Evolutionary conservation across 257 asterid species (phyloP).

Genomic region (Gynochthodes officinalis): DNA sequence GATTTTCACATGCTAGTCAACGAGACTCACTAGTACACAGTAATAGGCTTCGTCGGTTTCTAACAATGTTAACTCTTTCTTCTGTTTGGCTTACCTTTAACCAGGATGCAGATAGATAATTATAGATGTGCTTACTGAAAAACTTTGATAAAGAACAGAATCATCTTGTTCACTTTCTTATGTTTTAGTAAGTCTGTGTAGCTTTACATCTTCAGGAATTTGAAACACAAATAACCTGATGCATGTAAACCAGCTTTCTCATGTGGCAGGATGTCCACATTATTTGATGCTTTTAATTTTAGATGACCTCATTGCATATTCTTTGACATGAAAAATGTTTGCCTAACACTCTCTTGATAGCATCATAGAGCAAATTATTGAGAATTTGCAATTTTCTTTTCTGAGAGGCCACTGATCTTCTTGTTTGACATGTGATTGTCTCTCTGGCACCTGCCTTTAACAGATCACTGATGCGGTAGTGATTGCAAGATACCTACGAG

Average conservation of each 20-base stretch:
- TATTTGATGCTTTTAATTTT: too few relatives aligned
- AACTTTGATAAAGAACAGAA: not conserved
- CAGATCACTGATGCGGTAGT: constrained; percentile 96
- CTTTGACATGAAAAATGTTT: not conserved
- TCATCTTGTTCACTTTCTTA: not conserved
- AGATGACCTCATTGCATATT: not conserved
- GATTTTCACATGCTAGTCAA: not conserved
- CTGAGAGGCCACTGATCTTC: constrained; percentile 1
- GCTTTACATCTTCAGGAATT: not conserved
- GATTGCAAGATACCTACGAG: constrained; percentile 83
- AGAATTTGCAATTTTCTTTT: not conserved
- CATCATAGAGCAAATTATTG: not conserved
- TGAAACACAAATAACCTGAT: not conserved
- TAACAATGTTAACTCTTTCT: too few relatives aligned
- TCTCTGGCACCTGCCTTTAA: constrained; percentile 19
- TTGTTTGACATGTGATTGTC: constrained; percentile 13
- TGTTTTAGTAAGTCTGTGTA: not conserved
- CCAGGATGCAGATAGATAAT: not conserved
- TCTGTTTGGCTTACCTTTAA: not conserved
- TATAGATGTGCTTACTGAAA: not conserved
- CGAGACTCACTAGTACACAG: too few relatives aligned
- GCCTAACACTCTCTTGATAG: too few relatives aligned
- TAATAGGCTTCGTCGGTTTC: not conserved
- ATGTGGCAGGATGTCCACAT: too few relatives aligned
- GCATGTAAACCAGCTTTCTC: too few relatives aligned